Evolutionary conservation across 345 rosid species (phyloP).

Genomic region (Aquilaria yunnanensis): DNA sequence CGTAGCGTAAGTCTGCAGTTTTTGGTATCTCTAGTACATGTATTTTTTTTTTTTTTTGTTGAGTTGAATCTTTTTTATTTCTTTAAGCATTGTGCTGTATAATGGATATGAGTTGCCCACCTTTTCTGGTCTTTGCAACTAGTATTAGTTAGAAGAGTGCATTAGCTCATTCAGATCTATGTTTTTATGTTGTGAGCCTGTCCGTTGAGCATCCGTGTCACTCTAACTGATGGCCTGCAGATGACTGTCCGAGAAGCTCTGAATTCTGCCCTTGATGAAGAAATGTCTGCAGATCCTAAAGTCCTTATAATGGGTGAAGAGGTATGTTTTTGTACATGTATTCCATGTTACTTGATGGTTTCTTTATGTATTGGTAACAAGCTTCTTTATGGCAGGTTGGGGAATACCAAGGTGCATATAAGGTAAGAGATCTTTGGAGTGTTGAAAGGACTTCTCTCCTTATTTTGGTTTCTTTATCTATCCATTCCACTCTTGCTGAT

Average conservation of each 20-base stretch:
- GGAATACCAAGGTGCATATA: slow-evolving; percentile 87
- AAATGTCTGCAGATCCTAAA: slow-evolving; percentile 78
- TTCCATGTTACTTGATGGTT: slow-evolving; percentile 1
- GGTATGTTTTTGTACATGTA: slow-evolving; percentile 19
- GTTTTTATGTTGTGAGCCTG: background rate
- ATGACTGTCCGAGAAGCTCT: slow-evolving; percentile 60
- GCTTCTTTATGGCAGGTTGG: slow-evolving; percentile 49
- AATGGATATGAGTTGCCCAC: background rate
- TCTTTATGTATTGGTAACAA: background rate
- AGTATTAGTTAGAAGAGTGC: background rate
- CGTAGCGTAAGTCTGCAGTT: background rate
- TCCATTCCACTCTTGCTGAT: background rate
- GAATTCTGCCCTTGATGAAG: slow-evolving; percentile 70
- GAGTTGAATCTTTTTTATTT: background rate
- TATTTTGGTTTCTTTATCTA: background rate
- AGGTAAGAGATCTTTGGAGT: slow-evolving; percentile 36
- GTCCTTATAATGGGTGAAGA: slow-evolving; percentile 83
- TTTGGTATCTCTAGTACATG: background rate
- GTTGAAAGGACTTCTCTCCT: background rate
- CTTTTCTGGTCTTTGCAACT: background rate
- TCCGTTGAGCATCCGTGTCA: background rate
- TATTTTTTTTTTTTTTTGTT: background rate
- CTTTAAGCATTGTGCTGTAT: background rate
- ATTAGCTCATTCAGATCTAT: background rate
- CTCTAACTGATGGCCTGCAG: slow-evolving; percentile 19